Percentiles rank a stretch among this genome's conserved stretches.
Evolutionary conservation across 352 stramenopile species (phyloP).

Genomic region (Achlya hypogyna): DNA sequence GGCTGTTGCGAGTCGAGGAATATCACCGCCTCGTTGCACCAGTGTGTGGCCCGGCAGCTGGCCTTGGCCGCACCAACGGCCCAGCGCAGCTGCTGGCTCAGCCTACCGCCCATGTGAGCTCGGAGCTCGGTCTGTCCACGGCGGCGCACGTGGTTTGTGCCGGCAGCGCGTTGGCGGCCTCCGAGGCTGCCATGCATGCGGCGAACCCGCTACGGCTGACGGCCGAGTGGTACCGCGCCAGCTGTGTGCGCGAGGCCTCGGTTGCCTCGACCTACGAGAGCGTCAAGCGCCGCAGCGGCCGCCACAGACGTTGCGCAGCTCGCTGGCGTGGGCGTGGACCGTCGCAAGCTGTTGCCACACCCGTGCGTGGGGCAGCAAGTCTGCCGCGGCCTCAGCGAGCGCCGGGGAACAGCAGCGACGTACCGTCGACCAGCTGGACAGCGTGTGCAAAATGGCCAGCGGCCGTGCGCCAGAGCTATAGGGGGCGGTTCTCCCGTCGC

Average conservation of each 20-base stretch:
- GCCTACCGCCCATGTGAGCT: too few species aligned
- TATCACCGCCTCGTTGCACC: not conserved
- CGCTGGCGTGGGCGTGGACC: not conserved
- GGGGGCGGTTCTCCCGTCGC: not conserved
- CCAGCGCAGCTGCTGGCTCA: slow-evolving; percentile 7
- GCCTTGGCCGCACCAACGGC: not conserved
- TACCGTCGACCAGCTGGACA: too few species aligned
- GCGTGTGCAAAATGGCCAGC: not conserved
- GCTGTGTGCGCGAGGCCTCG: not conserved
- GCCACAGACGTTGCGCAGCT: not conserved
- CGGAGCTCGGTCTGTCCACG: too few species aligned
- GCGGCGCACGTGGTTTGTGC: not conserved
- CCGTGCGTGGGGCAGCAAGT: not conserved
- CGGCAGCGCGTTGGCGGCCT: not conserved
- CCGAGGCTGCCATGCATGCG: not conserved
- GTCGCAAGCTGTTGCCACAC: slow-evolving; percentile 8
- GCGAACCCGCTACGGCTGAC: not conserved
- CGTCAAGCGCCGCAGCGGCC: not conserved
- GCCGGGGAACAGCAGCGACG: too few species aligned
- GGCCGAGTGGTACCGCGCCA: slow-evolving; percentile 12
- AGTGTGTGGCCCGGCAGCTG: not conserved
- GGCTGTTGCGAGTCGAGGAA: not conserved
- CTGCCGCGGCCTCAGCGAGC: not conserved
- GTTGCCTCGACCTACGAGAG: not conserved
- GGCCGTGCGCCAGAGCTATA: slow-evolving; percentile 6